These are phyloP conservation scores for Pleurotus ostreatus DNA, from an alignment of 768 basidiomycete species.

Conservation along the genomic window DNA sequence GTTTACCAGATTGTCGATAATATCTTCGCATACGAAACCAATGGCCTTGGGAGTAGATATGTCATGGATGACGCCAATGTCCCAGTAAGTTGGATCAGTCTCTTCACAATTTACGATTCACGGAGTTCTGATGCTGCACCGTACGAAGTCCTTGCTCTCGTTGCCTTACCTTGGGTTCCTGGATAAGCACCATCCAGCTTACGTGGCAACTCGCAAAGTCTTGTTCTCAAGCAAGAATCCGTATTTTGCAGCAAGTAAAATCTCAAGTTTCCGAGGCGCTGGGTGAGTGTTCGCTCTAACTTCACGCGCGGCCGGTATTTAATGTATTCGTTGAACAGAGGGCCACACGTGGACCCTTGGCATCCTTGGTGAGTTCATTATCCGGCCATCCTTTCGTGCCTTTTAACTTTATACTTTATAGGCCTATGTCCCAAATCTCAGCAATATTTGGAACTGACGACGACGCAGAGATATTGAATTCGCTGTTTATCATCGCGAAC, in stretches of 20 bases:
- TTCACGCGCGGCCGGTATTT: not conserved
- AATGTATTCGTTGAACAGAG: constrained; percentile 34
- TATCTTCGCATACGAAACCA: constrained; percentile 75
- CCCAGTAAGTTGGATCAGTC: constrained; percentile 43
- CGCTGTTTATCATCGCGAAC: constrained; percentile 64
- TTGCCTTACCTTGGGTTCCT: constrained; percentile 79
- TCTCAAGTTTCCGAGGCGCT: constrained; percentile 53
- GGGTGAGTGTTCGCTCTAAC: constrained; percentile 37
- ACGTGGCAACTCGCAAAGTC: constrained; percentile 59
- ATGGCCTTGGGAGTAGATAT: constrained; percentile 69
- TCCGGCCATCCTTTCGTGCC: not conserved
- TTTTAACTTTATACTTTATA: constrained; percentile 16
- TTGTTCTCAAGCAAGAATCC: constrained; percentile 65
- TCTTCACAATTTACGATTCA: not conserved
- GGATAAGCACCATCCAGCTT: constrained; percentile 51
- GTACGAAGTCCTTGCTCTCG: constrained; percentile 61
- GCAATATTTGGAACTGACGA: constrained; percentile 73
- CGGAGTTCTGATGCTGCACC: not conserved
- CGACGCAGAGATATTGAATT: constrained; percentile 60
- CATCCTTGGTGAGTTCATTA: constrained; percentile 53
- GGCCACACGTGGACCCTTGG: constrained; percentile 71
- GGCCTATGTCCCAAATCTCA: constrained; percentile 80
- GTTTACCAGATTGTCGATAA: constrained; percentile 48
- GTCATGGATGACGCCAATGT: constrained; percentile 88
- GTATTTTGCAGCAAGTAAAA: constrained; percentile 58